phyloP scores from a whole-genome alignment of 1,284 basidiomycete species.

The Tylopilus orsonianus region DNA sequence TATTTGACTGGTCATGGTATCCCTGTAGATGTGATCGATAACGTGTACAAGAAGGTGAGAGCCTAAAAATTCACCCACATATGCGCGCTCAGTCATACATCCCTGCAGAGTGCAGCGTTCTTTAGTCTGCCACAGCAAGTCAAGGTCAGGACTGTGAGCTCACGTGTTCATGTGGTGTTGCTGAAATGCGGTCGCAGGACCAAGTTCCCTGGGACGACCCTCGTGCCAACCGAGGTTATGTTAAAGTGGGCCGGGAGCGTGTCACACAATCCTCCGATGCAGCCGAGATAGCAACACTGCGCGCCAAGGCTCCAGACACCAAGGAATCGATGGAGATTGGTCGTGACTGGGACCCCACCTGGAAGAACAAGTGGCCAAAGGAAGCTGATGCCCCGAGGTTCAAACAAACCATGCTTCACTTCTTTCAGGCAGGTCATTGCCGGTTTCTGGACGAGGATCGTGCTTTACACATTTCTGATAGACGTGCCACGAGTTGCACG shows the following conservation, averaged over 20 bases:
- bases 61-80: background rate
- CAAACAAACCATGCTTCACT: constrained; percentile 68
- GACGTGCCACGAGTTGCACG: constrained; percentile 76
- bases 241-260: constrained; percentile 75
- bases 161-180: background rate
- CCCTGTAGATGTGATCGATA: constrained; percentile 47
- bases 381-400: constrained; percentile 65
- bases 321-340: constrained; percentile 89
- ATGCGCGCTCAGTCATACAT: background rate
- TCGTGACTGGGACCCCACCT: constrained; percentile 70
- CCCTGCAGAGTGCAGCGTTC: constrained; percentile 67
- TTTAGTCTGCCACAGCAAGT: constrained; percentile 62
- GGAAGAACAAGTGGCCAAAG: constrained; percentile 79
- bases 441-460: background rate
- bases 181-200: constrained; percentile 37
- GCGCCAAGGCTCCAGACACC: constrained; percentile 71
- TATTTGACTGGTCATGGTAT: constrained; percentile 75
- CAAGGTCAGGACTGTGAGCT: constrained; percentile 46
- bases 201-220: constrained; percentile 78
- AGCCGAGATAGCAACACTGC: constrained; percentile 72
- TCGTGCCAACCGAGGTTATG: constrained; percentile 81
- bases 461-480: constrained; percentile 27
- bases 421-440: constrained; percentile 55
- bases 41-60: constrained; percentile 62
- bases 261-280: constrained; percentile 73